Conservation (phyloP, 495 filamentous ascomycete species). For the Penicillium maclennaniae region DNA sequence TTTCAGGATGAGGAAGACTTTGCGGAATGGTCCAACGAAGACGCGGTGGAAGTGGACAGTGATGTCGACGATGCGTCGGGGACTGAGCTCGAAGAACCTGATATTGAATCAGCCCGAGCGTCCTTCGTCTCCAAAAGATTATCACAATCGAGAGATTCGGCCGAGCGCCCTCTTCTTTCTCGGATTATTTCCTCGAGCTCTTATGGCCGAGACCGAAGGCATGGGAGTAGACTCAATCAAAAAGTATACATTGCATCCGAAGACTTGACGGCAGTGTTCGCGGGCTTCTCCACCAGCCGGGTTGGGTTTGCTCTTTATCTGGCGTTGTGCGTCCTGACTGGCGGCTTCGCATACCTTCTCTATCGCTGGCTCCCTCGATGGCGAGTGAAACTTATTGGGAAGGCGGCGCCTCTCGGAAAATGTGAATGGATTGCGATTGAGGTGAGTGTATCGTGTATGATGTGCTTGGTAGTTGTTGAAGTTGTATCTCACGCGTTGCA, state of each 20-base stretch:
- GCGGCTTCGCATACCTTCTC: conserved; percentile 76
- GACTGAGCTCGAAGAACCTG: conserved; percentile 27
- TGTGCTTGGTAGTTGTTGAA: conserved; percentile 12
- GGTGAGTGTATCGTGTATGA: conserved; percentile 29
- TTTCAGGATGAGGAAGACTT: conserved; percentile 61
- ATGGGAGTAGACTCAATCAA: conserved; percentile 63
- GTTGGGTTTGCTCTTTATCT: conserved; percentile 66
- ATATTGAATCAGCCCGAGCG: conserved; percentile 32
- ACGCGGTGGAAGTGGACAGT: conserved; percentile 47
- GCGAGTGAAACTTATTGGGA: conserved; percentile 74
- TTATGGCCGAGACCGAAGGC: conserved; percentile 53
- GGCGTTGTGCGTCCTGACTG: conserved; percentile 61
- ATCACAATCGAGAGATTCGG: conserved; percentile 59
- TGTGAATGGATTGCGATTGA: conserved; percentile 91
- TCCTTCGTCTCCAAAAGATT: conserved; percentile 47
- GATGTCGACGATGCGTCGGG: conserved; percentile 51
- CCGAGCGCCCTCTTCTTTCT: conserved; percentile 70
- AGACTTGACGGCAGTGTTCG: conserved; percentile 87
- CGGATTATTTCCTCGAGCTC: conserved; percentile 54
- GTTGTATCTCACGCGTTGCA: conserved; percentile 7
- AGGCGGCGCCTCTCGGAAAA: conserved; percentile 58
- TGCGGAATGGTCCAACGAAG: conserved; percentile 49
- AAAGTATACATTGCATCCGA: conserved; percentile 91
- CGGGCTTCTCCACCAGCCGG: conserved; percentile 77
- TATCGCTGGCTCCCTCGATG: conserved; percentile 88